Evolutionary conservation across 192 early-diverging fungal species (phyloP).

Genomic region (Coemansia sp.): DNA sequence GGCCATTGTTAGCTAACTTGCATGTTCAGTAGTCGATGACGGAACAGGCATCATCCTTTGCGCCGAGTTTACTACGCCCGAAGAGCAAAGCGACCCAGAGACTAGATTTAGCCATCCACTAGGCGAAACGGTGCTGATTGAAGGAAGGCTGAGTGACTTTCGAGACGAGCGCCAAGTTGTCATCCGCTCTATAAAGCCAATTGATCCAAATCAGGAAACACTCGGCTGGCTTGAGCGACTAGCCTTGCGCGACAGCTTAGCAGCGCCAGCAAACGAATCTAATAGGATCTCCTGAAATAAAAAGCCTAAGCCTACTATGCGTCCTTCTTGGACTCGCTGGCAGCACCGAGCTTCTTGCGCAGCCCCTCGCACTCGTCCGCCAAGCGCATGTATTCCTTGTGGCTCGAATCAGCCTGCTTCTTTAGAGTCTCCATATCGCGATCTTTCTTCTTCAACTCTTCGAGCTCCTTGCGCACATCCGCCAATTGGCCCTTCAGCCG

Average conservation of each 20-base stretch:
- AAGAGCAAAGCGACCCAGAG: slow-evolving; percentile 18
- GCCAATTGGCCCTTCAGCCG: slow-evolving; percentile 39
- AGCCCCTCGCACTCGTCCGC: slow-evolving; percentile 44
- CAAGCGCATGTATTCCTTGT: slow-evolving; percentile 55
- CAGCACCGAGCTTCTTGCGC: slow-evolving; percentile 31
- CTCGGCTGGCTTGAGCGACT: slow-evolving; percentile 47
- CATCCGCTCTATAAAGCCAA: slow-evolving; percentile 9
- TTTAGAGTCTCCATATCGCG: slow-evolving; percentile 50
- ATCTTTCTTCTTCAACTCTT: slow-evolving; percentile 45
- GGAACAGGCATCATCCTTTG: slow-evolving; percentile 46
- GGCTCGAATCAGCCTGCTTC: slow-evolving; percentile 53
- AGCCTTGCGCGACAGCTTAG: slow-evolving; percentile 20
- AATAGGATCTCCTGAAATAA: not conserved
- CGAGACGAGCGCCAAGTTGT: slow-evolving; percentile 35
- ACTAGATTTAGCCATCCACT: slow-evolving; percentile 9
- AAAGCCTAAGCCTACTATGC: slow-evolving; percentile 6
- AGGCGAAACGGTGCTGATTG: slow-evolving; percentile 28
- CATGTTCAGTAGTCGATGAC: slow-evolving; percentile 37
- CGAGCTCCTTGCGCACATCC: slow-evolving; percentile 44
- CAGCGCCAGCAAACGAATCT: slow-evolving; percentile 4
- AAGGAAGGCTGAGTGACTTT: slow-evolving; percentile 32
- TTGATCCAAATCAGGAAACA: slow-evolving; percentile 36
- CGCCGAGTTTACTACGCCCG: slow-evolving; percentile 26
- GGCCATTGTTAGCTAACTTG: not conserved
- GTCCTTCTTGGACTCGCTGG: slow-evolving; percentile 49